These are phyloP conservation scores for Daldinia caldariorum DNA, from an alignment of 495 filamentous ascomycete species.

Conservation along the genomic window DNA sequence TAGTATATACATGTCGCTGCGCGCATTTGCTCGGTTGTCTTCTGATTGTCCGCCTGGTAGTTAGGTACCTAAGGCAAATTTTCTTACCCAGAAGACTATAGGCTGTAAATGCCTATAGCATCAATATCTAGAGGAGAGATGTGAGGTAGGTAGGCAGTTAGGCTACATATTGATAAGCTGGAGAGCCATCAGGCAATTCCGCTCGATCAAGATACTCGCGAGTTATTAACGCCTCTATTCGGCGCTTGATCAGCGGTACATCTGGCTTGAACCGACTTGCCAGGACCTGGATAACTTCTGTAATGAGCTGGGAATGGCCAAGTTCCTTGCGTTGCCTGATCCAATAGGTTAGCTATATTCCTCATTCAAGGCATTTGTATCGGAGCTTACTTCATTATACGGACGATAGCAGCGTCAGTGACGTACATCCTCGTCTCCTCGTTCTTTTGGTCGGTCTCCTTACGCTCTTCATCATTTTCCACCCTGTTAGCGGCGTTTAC, in stretches of 20 bases:
- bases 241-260: constrained; percentile 87
- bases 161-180: constrained; percentile 47
- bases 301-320: constrained; percentile 80
- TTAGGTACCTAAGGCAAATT: not conserved
- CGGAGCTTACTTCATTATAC: constrained; percentile 89
- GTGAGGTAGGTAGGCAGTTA: constrained; percentile 2
- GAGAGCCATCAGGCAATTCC: constrained; percentile 54
- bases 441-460: constrained; percentile 88
- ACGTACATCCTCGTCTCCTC: constrained; percentile 78
- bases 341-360: constrained; percentile 25
- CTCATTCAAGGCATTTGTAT: not conserved
- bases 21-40: not conserved
- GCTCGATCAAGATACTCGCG: constrained; percentile 94
- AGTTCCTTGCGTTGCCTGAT: constrained; percentile 88
- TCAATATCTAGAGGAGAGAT: not conserved
- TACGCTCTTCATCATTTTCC: constrained; percentile 83
- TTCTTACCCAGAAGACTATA: not conserved
- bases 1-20: not conserved
- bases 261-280: constrained; percentile 86
- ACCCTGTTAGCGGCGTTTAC: constrained; percentile 85
- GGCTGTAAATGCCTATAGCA: no score
- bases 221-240: constrained; percentile 92
- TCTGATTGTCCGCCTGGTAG: not conserved
- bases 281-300: constrained; percentile 85
- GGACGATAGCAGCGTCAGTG: constrained; percentile 90